Base-by-base conservation (phyloP, 371 early-diverging fungal species). In the Amoeboaphelidium protococcarum region DNA sequence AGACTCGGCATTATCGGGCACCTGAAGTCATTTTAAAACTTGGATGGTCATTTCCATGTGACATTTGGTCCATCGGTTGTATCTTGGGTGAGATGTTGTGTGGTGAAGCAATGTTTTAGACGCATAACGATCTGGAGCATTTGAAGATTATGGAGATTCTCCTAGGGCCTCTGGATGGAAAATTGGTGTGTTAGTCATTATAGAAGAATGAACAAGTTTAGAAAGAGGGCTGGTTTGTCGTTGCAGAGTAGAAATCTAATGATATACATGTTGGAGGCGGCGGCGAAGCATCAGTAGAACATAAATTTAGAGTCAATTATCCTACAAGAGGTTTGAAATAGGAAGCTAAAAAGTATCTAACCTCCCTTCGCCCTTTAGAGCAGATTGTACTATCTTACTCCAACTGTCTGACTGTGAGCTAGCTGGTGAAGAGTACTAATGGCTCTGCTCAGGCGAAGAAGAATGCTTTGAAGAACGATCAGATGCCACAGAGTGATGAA, bases 11-110 rank as follows among this genome's bases (percentile, higher is more conserved):
- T 59, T 94, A 94, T 58, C 70, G 95, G 21, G 92, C 92, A 25
- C 95, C 95, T 2, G 95, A 94, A 59, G 86, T 94, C 56, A 86
- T 94, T 42, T 59, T 94, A 47, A 77, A 26, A n/a, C 57, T 78
- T 40, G 86, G 87, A 41, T 94, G 90, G 90, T 83, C 85, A 41
- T 91, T 73, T 61, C 83, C 88, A 26, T 90, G 90, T 61, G 94
- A 92, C 60, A 77, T 91, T n/a, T 94, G 95, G 95, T 89, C 90
- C 2, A 62, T 90, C 49, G 95, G 95, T 1, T 94, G 95, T 60
- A 89, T 94, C 45, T 65, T 94, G 2, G 74, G 86, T 16, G 95
- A 94, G 62, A 71, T 94, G 41, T 69, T 77, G 40, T 90, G 85
- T 0, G 95, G 95, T 10, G 85, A 85, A 51, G 89, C 95, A 0